These are phyloP conservation scores for Aegilops longissima DNA, from an alignment of 176 grass and related monocot species.

Conservation along the genomic window DNA sequence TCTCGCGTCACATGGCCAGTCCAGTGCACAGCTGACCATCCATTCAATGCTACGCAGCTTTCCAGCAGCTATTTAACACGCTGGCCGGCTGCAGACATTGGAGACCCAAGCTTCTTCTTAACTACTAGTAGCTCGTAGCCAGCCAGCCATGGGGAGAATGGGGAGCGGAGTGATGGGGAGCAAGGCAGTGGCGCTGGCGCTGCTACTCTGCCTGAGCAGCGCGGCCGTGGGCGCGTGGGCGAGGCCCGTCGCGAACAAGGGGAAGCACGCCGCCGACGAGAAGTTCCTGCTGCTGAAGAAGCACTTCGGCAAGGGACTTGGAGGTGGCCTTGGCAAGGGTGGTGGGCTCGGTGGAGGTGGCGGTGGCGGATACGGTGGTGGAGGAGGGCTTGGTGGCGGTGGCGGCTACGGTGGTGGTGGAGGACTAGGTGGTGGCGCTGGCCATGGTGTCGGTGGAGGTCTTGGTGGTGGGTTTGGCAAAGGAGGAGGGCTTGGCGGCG, in stretches of 20 bases:
- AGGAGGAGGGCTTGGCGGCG: slow-evolving; percentile 19
- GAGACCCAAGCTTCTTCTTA: slow-evolving; percentile 3
- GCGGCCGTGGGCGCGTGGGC: slow-evolving; percentile 41
- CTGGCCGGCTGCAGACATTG: not conserved
- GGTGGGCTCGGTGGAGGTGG: slow-evolving; percentile 17
- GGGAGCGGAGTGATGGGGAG: not conserved
- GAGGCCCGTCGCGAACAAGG: slow-evolving; percentile 32
- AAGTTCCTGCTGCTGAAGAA: slow-evolving; percentile 62
- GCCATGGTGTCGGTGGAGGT: slow-evolving; percentile 16
- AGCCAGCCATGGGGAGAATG: slow-evolving; percentile 2
- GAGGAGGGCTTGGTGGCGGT: slow-evolving; percentile 9
- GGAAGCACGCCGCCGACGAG: slow-evolving; percentile 18
- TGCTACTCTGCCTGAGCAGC: slow-evolving; percentile 59
- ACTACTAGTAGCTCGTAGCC: not conserved
- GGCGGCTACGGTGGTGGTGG: slow-evolving; percentile 16
- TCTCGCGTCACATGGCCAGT: slow-evolving; percentile 36
- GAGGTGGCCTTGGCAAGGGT: not conserved
- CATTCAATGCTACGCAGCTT: slow-evolving; percentile 35
- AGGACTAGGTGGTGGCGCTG: not conserved
- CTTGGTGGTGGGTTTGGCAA: not conserved
- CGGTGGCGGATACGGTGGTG: slow-evolving; percentile 6
- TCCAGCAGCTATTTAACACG: slow-evolving; percentile 29
- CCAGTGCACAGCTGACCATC: slow-evolving; percentile 17
- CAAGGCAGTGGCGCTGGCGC: slow-evolving; percentile 37
- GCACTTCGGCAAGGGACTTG: slow-evolving; percentile 46